Evolutionary conservation across 2,329 filamentous ascomycete species (phyloP).

Genomic region (Ilyonectria sp.): DNA sequence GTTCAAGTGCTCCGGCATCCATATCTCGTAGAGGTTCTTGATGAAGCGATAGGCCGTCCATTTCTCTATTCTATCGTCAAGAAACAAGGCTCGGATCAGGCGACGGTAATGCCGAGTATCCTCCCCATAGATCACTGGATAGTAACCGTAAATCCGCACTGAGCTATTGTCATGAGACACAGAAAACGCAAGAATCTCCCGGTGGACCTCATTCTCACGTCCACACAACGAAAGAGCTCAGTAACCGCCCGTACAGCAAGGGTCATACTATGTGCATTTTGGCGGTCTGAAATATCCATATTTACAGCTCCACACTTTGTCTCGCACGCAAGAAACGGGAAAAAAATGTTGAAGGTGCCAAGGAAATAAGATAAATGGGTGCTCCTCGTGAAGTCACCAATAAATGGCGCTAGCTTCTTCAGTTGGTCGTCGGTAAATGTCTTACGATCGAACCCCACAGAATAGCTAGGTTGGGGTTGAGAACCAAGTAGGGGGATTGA

Average conservation of each 20-base stretch:
- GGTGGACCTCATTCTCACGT: constrained; percentile 56
- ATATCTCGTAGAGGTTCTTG: constrained; percentile 26
- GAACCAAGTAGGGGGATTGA: constrained; percentile 53
- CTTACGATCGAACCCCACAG: constrained; percentile 57
- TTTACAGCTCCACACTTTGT: constrained; percentile 60
- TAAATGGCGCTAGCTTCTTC: constrained; percentile 56
- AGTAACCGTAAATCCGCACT: constrained; percentile 59
- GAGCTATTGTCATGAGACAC: constrained; percentile 50
- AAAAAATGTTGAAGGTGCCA: constrained; percentile 63
- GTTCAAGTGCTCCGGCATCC: constrained; percentile 24
- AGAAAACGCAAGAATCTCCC: constrained; percentile 60
- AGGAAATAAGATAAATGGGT: constrained; percentile 59
- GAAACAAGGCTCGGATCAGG: constrained; percentile 52
- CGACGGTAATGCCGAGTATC: constrained; percentile 57
- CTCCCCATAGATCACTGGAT: constrained; percentile 54
- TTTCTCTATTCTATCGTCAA: constrained; percentile 37
- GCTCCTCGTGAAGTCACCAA: constrained; percentile 51
- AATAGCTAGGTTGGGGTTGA: constrained; percentile 61
- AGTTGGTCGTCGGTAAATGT: constrained; percentile 62
- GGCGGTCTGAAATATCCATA: constrained; percentile 56
- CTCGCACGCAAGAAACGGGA: constrained; percentile 65
- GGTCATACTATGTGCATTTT: constrained; percentile 60
- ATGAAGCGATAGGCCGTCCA: constrained; percentile 24
- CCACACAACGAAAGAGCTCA: constrained; percentile 56
- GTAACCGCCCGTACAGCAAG: constrained; percentile 56